Base-by-base conservation (phyloP, 2,329 filamentous ascomycete genomes). In the Colletotrichum scovillei region DNA sequence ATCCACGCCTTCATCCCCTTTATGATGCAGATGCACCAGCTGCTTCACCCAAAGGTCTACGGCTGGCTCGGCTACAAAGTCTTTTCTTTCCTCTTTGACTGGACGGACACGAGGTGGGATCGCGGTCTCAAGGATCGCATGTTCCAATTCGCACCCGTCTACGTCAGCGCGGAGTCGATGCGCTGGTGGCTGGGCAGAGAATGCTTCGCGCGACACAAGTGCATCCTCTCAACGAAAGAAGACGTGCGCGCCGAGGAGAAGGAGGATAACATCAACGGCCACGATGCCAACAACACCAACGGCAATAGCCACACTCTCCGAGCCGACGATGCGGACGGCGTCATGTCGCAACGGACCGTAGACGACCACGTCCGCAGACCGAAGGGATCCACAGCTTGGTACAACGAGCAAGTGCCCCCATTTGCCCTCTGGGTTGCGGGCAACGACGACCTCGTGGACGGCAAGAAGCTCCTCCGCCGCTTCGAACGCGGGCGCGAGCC, bases 181-280 rank as follows among this genome's bases (percentile, higher is more conserved):
- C 88, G 94, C 6, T 98, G 96, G 96, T 98, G 96, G 96, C 88
- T 98, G 0, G 96, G 95, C 0, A 86, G 92, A 4, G 94, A 97
- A 77, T 95, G 95, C 77, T 98, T 97, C 78, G 86, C 87, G 2
- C 82, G 81, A 77, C 94, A 98, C 78, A 94, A 94, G 80, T 98
- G 95, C 79, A 97, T 98, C 64, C 85, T 98, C 7, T 89, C 94
- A 1, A 97, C 95, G 0, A 89, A 90, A 52, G 93, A 95, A 74
- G 91, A 93, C 72, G 88, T 89, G 69, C 85, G 82, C 55, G 87
- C 89, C 9, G 92, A 94, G 77, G 90, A 92, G 56, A 84, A 82
- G 32, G 86, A 91, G 69, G 91, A 93, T 67, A 90, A 92, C 63
- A 83, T 79, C 52, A 80, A 81, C 60, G 77, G 76, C 22, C 79